Conservation (phyloP, 2,329 filamentous ascomycete genomes). For the Penicillium sp. region DNA sequence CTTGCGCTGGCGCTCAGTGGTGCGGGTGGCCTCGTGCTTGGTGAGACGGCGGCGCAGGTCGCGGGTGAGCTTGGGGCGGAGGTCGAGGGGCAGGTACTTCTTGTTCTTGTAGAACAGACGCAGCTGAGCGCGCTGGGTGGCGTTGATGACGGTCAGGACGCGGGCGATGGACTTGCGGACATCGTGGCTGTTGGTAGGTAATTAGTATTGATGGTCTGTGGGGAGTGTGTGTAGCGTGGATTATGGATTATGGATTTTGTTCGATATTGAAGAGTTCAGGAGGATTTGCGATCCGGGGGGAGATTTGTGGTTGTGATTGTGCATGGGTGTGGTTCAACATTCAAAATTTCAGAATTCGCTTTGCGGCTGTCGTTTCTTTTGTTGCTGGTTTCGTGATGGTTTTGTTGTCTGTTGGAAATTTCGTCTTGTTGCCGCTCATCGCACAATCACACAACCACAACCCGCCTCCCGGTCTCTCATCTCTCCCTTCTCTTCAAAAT, state of each 20-base stretch:
- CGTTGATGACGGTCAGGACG: slow-evolving; percentile 99
- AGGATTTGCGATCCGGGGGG: background rate
- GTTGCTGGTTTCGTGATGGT: background rate
- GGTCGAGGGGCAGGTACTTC: slow-evolving; percentile 98
- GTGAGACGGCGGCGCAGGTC: slow-evolving; percentile 95
- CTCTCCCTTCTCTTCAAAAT: slow-evolving; percentile 5
- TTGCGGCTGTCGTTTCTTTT: background rate
- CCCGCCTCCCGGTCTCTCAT: background rate
- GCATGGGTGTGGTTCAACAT: too few species aligned
- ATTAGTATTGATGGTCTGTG: slow-evolving; percentile 8
- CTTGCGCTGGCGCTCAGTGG: slow-evolving; percentile 97
- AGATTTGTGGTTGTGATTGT: background rate
- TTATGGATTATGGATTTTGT: background rate
- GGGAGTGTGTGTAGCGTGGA: slow-evolving; percentile 7
- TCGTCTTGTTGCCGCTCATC: slow-evolving; percentile 11
- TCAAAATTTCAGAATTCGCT: too few species aligned
- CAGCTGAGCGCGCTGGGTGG: slow-evolving; percentile 97
- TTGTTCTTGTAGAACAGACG: slow-evolving; percentile 99
- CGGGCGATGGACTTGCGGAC: slow-evolving; percentile 99
- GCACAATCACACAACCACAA: slow-evolving; percentile 13
- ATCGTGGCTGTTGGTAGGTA: slow-evolving; percentile 72
- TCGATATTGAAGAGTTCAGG: background rate
- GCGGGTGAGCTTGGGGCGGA: slow-evolving; percentile 97
- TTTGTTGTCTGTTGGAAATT: background rate
- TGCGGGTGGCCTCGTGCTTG: slow-evolving; percentile 82